Base-by-base conservation (phyloP, 257 asterid species). In the Nicotiana obtusifolia region DNA sequence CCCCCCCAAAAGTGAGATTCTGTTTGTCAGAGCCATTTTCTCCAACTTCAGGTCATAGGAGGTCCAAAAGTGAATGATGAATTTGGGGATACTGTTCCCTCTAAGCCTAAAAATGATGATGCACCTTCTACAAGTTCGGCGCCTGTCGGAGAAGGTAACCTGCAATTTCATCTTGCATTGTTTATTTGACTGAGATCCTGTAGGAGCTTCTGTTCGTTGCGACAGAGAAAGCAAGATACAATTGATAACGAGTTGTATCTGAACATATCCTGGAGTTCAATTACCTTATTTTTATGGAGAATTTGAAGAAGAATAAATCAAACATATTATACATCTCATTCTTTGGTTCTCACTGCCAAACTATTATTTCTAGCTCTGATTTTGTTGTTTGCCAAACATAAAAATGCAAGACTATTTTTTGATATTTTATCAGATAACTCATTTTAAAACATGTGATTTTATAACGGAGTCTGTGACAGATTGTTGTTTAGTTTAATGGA, bases 11-110 rank as follows among this genome's bases (percentile, higher is more conserved):
- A 65, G 41, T 52, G 53, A 80, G 22, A 65, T 49, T 73, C 35
- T 44, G 60, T 75, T 75, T 4, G 44, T 75, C 80, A 49, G 9
- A 26, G 62, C 54, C 60, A 81, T 44, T 83, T 80, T 57, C 19
- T 22, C 33, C 20, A 77, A 73, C 82, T 87, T 82, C 87, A 92
- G 94, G 84, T 57, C 10, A 54, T 81, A 69, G 93, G 87, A 76
- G 88, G 85, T 86, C 78, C 88, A 73, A 78, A 86, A 66, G 84
- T 90, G 84, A 89, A 77, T 17, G 95, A 89, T 81, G 90, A 89
- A 84, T 86, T 88, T 85, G 89, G 85, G 77, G 87, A 86, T 81
- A 93, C 98, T 53, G 93, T 93, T 88, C 97, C 97, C 60, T 90
- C 99, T 82, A 92, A 88, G 84, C 90, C 83, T 69, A 91, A 76